These are phyloP conservation scores for Phytophthora pistaciae DNA, from an alignment of 352 stramenopile species.

Conservation along the genomic window DNA sequence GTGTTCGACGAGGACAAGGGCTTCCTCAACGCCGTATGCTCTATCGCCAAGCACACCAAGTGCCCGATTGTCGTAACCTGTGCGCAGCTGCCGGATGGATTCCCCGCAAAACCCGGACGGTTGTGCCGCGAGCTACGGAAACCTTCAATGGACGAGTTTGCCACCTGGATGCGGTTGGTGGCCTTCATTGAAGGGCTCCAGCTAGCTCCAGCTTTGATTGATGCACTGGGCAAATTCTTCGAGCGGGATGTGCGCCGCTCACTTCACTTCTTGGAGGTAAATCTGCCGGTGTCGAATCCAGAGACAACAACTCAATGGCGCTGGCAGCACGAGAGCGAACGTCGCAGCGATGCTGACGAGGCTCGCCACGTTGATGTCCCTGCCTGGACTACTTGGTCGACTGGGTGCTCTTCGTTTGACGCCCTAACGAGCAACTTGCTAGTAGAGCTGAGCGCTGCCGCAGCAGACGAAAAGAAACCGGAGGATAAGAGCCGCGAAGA, in stretches of 20 bases:
- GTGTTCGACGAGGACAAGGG: constrained; percentile 87
- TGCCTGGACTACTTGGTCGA: constrained; percentile 58
- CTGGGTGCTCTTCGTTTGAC: constrained; percentile 56
- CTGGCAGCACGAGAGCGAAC: constrained; percentile 30
- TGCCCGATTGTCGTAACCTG: constrained; percentile 86
- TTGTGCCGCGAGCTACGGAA: constrained; percentile 49
- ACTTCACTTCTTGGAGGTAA: constrained; percentile 75
- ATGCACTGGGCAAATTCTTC: constrained; percentile 63
- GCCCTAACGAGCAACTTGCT: constrained; percentile 72
- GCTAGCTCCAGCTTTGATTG: constrained; percentile 41
- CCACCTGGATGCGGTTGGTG: constrained; percentile 71
- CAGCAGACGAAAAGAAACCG: constrained; percentile 12
- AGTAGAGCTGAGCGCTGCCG: constrained; percentile 37
- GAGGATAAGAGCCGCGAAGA: constrained; percentile 54
- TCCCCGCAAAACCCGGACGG: constrained; percentile 57
- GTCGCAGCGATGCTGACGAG: constrained; percentile 12
- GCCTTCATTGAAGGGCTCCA: constrained; percentile 63
- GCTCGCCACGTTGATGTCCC: constrained; percentile 33
- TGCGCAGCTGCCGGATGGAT: constrained; percentile 60
- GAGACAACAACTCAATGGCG: constrained; percentile 31
- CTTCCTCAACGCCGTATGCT: constrained; percentile 71
- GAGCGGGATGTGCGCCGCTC: constrained; percentile 73
- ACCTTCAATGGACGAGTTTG: constrained; percentile 69
- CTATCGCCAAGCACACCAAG: constrained; percentile 85
- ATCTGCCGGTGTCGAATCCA: constrained; percentile 34